Evolutionary conservation across 768 basidiomycete genomes (phyloP).

Genomic region (Xerocomus brunneocitrinus): DNA sequence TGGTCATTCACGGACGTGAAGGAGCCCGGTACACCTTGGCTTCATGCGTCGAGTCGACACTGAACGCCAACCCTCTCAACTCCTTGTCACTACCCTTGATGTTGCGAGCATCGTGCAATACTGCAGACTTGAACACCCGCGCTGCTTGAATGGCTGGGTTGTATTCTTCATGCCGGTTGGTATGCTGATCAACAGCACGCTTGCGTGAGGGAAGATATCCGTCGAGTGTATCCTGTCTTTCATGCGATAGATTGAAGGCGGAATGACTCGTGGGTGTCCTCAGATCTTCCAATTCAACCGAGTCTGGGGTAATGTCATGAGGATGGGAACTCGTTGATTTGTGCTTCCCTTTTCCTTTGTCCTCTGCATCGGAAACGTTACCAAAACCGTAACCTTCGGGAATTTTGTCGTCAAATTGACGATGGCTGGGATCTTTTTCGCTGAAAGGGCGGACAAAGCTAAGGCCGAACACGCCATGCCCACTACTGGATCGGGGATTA

Average conservation of each 20-base stretch:
- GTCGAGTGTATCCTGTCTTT: conserved; percentile 19
- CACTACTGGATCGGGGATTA: conserved; percentile 30
- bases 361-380: conserved; percentile 30
- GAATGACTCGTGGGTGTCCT: conserved; percentile 8
- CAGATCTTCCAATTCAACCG: conserved; percentile 8
- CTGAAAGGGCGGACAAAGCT: conserved; percentile 33
- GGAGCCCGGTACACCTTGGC: conserved; percentile 48
- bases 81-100: conserved; percentile 48
- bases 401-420: conserved; percentile 25
- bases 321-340: conserved; percentile 3
- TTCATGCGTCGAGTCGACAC: conserved; percentile 54
- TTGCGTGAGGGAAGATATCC: conserved; percentile 38
- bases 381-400: conserved; percentile 25
- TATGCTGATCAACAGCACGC: conserved; percentile 16
- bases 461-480: conserved; percentile 40
- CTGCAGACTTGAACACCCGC: conserved; percentile 60
- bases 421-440: conserved; percentile 41
- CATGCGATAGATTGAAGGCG: conserved; percentile 1
- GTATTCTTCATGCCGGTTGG: conserved; percentile 29
- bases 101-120: conserved; percentile 74
- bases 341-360: conserved; percentile 31
- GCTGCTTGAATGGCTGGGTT: conserved; percentile 53
- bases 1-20: background rate
- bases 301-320: conserved; percentile 6
- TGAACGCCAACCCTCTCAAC: conserved; percentile 43